These are phyloP conservation scores for Acanthamoeba polyphaga DNA, from an alignment of 208 protist genomes.

Conservation along the genomic window DNA sequence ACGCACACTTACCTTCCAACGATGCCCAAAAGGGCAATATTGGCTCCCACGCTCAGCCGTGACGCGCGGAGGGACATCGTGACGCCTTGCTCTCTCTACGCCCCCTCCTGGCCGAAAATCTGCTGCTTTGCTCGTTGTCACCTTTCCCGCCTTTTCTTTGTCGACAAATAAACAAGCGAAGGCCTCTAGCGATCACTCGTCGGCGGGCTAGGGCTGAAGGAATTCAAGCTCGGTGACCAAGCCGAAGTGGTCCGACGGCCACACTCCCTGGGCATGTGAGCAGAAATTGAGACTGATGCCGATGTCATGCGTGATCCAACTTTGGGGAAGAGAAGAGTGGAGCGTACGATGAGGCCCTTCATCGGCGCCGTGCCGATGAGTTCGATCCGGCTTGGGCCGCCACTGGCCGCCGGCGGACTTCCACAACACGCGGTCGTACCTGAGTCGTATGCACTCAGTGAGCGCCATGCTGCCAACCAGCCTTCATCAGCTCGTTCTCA, in stretches of 20 bases:
- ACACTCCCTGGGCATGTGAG: neutral
- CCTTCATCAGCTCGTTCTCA: neutral
- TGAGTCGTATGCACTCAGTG: neutral
- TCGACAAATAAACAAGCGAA: no score
- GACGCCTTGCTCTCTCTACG: neutral
- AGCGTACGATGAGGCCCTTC: neutral
- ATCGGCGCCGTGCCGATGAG: conserved; percentile 7
- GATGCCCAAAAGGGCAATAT: conserved; percentile 9
- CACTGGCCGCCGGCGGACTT: conserved; percentile 27
- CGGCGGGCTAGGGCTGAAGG: no score
- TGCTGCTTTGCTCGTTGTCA: neutral
- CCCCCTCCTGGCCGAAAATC: neutral
- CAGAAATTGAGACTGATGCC: neutral
- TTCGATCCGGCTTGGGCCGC: neutral
- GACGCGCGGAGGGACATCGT: neutral
- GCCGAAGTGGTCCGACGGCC: conserved; percentile 66
- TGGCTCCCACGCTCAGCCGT: neutral
- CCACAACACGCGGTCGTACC: conserved; percentile 60
- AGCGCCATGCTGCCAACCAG: neutral
- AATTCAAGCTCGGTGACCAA: conserved; percentile 7
- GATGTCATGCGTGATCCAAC: no score
- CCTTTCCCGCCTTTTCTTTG: neutral
- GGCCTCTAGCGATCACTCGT: neutral
- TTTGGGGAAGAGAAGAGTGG: neutral
- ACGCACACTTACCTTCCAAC: neutral